Evolutionary conservation across 805 yeast genomes (phyloP).

Genomic region (Zygosaccharomyces gambellarensis): DNA sequence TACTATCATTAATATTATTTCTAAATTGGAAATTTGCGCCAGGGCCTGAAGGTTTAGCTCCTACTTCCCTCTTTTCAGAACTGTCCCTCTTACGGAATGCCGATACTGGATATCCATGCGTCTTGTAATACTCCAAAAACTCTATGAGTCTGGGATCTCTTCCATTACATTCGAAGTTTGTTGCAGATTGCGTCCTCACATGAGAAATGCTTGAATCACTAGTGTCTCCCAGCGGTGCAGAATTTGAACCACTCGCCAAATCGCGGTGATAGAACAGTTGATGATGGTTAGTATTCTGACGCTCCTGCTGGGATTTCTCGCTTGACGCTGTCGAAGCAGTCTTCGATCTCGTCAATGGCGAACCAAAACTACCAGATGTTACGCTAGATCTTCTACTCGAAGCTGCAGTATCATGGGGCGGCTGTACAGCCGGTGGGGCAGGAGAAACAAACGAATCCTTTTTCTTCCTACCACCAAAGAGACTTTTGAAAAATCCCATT

Average conservation of each 20-base stretch:
- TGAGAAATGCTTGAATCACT: background rate
- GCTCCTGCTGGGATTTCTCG: conserved; percentile 14
- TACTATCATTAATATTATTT: conserved; percentile 2
- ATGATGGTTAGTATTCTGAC: conserved; percentile 1
- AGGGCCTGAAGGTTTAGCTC: background rate
- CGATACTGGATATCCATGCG: conserved; percentile 22
- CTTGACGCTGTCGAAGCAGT: conserved; percentile 18
- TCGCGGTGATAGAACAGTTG: background rate
- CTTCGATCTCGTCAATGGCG: conserved; percentile 18
- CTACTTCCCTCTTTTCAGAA: conserved; percentile 16
- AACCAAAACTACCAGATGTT: conserved; percentile 11
- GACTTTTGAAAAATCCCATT: conserved; percentile 35
- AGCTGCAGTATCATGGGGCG: conserved; percentile 1
- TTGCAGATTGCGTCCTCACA: background rate
- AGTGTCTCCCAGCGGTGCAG: conserved; percentile 2
- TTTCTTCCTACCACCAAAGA: conserved; percentile 32
- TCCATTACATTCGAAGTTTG: conserved; percentile 13
- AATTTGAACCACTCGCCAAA: background rate
- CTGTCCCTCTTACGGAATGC: conserved; percentile 28
- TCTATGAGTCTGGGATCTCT: conserved; percentile 45
- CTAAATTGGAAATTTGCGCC: conserved; percentile 18
- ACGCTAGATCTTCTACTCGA: conserved; percentile 14
- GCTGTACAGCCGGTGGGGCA: background rate
- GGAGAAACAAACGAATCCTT: conserved; percentile 8
- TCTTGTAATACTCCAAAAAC: conserved; percentile 40